Evolutionary conservation across 371 early-diverging fungal genomes (phyloP).

Genomic region (Dinochytrium kinnereticum): DNA sequence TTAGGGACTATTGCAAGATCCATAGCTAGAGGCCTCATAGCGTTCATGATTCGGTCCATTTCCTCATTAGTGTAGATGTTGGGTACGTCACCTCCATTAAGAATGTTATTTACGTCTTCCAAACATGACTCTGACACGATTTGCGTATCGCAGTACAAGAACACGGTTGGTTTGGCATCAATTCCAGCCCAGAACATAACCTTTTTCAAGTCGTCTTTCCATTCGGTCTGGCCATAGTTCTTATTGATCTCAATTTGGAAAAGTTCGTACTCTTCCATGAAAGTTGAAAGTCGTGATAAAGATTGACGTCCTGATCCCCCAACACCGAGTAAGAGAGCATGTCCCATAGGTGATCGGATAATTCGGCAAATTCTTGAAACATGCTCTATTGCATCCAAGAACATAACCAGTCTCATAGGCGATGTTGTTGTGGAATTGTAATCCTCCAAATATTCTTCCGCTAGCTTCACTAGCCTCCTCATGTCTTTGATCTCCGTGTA

Average conservation of each 20-base stretch:
- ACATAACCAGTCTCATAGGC: constrained; percentile 65
- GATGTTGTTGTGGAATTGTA: constrained; percentile 60
- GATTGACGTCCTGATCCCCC: constrained; percentile 66
- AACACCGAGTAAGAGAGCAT: constrained; percentile 65
- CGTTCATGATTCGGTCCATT: constrained; percentile 59
- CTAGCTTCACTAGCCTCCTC: constrained; percentile 55
- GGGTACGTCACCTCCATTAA: constrained; percentile 67
- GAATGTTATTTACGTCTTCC: constrained; percentile 65
- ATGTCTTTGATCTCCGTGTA: constrained; percentile 61
- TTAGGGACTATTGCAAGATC: constrained; percentile 54
- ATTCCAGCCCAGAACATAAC: constrained; percentile 58
- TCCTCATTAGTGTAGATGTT: constrained; percentile 64
- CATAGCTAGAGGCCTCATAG: constrained; percentile 57
- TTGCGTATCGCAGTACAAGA: constrained; percentile 64
- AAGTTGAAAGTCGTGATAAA: constrained; percentile 57
- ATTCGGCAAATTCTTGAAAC: constrained; percentile 63
- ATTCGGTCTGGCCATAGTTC: constrained; percentile 64
- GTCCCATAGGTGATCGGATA: constrained; percentile 61
- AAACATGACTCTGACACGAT: constrained; percentile 59
- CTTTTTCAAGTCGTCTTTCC: constrained; percentile 66
- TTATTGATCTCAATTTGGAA: constrained; percentile 67
- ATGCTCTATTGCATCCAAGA: constrained; percentile 66
- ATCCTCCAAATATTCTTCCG: constrained; percentile 66
- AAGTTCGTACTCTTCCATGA: constrained; percentile 64
- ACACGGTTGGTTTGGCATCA: constrained; percentile 60